Conservation (phyloP, 495 filamentous ascomycete species). For the Collariella sp. region DNA sequence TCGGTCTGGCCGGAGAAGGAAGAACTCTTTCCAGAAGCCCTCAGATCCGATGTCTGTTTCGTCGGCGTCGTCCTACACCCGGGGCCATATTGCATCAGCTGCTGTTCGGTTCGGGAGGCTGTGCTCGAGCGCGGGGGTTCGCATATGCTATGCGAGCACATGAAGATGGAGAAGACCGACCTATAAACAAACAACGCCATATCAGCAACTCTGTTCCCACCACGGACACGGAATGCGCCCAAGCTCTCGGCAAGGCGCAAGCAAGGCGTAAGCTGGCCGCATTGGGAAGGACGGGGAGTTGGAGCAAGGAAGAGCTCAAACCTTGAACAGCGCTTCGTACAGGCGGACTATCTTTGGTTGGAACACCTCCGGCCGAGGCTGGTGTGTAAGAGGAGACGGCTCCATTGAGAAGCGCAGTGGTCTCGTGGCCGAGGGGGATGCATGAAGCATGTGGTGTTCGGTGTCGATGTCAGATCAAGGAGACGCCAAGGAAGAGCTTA, state of each 20-base stretch:
- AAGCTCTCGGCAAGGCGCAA: neutral
- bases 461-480: neutral
- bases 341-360: constrained; percentile 87
- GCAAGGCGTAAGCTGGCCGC: neutral
- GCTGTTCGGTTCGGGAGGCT: no score
- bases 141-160: neutral
- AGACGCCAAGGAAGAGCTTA: neutral
- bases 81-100: no score
- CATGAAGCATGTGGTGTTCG: neutral
- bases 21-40: constrained; percentile 95
- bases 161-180: neutral
- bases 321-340: constrained; percentile 81
- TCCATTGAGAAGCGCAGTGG: constrained; percentile 53
- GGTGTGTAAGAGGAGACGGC: constrained; percentile 85
- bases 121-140: neutral
- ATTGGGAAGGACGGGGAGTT: neutral
- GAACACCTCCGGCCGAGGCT: constrained; percentile 81
- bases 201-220: neutral
- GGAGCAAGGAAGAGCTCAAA: constrained; percentile 29
- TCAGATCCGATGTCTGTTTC: constrained; percentile 64
- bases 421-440: neutral
- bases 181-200: neutral
- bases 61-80: constrained; percentile 46
- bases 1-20: constrained; percentile 72
- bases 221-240: neutral